phyloP scores from a whole-genome alignment of 768 basidiomycete genomes.

The Termitomyces sp. region DNA sequence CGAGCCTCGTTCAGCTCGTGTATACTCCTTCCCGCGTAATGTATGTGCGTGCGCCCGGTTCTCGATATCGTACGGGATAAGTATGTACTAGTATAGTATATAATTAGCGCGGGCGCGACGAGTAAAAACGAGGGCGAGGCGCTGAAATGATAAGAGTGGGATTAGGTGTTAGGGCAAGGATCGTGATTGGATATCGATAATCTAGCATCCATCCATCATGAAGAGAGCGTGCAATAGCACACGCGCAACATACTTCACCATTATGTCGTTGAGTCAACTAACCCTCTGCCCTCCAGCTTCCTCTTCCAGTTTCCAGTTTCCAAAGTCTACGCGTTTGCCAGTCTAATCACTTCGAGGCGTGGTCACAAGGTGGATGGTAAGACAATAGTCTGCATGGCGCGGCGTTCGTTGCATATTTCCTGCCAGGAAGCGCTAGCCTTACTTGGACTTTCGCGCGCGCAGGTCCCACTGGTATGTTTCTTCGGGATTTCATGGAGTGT shows the following conservation, averaged over 20 bases:
- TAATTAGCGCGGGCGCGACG: neutral
- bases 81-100: neutral
- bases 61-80: neutral
- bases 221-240: neutral
- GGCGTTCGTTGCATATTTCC: neutral
- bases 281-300: neutral
- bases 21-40: neutral
- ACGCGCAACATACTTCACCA: neutral
- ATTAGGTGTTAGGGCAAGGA: too few relatives aligned
- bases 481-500: neutral
- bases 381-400: too few relatives aligned
- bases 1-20: neutral
- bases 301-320: neutral
- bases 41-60: neutral
- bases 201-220: neutral
- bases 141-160: neutral
- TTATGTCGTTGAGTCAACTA: neutral
- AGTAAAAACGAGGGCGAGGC: neutral
- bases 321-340: neutral
- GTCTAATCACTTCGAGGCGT: neutral
- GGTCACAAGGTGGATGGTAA: neutral
- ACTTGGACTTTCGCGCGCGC: neutral
- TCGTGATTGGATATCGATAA: neutral
- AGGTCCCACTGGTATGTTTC: neutral
- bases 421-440: neutral